Evolutionary conservation across 2,329 filamentous ascomycete species (phyloP).

Genomic region (Orbilia quercus): DNA sequence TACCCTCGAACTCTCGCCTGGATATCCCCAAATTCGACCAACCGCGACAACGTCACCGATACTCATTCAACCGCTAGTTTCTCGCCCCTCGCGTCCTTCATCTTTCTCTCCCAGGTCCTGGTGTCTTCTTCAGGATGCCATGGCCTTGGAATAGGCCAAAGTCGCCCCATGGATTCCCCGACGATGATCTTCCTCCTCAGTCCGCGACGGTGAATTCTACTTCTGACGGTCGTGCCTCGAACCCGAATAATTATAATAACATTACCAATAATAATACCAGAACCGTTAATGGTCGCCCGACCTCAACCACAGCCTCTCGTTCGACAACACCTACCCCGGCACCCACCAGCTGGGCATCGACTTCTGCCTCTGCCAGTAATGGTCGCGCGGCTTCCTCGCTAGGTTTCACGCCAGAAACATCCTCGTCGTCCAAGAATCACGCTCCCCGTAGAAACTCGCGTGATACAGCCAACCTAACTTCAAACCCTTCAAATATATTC

Average conservation of each 20-base stretch:
- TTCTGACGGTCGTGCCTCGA: background rate
- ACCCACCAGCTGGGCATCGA: slow-evolving; percentile 2
- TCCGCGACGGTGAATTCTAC: slow-evolving; percentile 9
- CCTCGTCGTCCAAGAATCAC: background rate
- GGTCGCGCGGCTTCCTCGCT: slow-evolving; percentile 35
- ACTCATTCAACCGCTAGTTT: slow-evolving; percentile 15
- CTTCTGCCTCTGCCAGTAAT: slow-evolving; percentile 5
- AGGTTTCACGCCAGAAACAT: slow-evolving; percentile 34
- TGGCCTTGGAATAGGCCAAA: slow-evolving; percentile 56
- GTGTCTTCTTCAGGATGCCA: slow-evolving; percentile 52
- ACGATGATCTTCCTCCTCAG: slow-evolving; percentile 23
- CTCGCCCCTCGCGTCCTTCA: no score
- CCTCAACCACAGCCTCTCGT: slow-evolving; percentile 18
- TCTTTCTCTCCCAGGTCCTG: slow-evolving; percentile 29
- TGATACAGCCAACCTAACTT: slow-evolving; percentile 9
- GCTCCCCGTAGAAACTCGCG: slow-evolving; percentile 33
- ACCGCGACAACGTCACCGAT: slow-evolving; percentile 31
- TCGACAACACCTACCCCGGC: slow-evolving; percentile 43
- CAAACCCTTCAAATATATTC: slow-evolving; percentile 16
- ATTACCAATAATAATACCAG: no score
- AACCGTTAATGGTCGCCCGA: slow-evolving; percentile 27
- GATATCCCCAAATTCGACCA: slow-evolving; percentile 33
- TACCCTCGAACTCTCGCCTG: slow-evolving; percentile 29
- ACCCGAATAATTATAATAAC: background rate
- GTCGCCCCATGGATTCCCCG: slow-evolving; percentile 42